A percentile compares a stretch with the other conserved stretches of the same genome.
phyloP scores from a whole-genome alignment of 371 early-diverging fungal genomes.

The Dichotomocladium elegans region DNA sequence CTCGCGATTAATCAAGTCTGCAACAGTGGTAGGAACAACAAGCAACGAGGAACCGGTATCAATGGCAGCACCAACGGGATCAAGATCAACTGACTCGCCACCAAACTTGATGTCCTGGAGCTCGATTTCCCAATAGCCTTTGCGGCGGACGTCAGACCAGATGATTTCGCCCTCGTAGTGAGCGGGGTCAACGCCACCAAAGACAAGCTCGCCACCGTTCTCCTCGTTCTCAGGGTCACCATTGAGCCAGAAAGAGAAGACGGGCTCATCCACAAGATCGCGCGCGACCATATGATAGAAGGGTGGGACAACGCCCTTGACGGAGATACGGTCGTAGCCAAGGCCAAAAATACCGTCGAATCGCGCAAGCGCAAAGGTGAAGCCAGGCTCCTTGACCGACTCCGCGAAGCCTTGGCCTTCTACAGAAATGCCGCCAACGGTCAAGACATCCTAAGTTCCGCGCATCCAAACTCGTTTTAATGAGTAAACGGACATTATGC shows the following conservation, averaged over 20 bases:
- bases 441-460: constrained; percentile 67
- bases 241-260: constrained; percentile 83
- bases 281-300: constrained; percentile 86
- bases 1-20: constrained; percentile 77
- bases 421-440: constrained; percentile 66
- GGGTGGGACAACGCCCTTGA: constrained; percentile 83
- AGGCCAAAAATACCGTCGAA: constrained; percentile 95
- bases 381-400: constrained; percentile 88
- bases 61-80: constrained; percentile 66
- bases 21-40: constrained; percentile 65
- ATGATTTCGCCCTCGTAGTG: constrained; percentile 69
- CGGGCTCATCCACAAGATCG: constrained; percentile 67
- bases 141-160: constrained; percentile 79
- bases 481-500: background rate
- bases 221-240: constrained; percentile 41
- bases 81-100: constrained; percentile 56
- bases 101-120: constrained; percentile 69
- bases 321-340: constrained; percentile 87
- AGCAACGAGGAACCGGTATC: constrained; percentile 83
- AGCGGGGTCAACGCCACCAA: constrained; percentile 75
- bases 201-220: constrained; percentile 79
- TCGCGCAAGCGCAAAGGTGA: constrained; percentile 78
- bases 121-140: constrained; percentile 94
- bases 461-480: too few relatives aligned
- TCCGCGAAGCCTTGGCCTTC: constrained; percentile 83